A percentile compares a stretch with the other conserved stretches of the same genome.
phyloP scores from a whole-genome alignment of 2,329 filamentous ascomycete species.

The Alternaria triticimaculans region DNA sequence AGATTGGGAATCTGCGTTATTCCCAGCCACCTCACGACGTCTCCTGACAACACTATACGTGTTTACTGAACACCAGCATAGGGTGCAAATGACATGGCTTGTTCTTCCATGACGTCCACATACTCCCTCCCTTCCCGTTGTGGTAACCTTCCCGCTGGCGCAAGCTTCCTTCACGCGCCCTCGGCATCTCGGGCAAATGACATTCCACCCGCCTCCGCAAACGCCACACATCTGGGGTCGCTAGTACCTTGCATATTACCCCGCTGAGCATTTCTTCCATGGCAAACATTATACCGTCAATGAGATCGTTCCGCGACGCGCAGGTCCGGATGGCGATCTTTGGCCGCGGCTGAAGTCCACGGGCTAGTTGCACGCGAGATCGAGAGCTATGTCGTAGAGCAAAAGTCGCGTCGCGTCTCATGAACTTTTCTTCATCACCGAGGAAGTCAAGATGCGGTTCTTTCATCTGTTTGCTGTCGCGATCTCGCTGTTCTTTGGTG shows the following conservation, averaged over 20 bases:
- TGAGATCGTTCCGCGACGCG: conserved; percentile 4
- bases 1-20: background rate
- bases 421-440: background rate
- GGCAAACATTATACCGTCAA: conserved; percentile 16
- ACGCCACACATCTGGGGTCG: background rate
- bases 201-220: conserved; percentile 2
- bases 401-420: background rate
- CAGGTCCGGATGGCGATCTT: background rate
- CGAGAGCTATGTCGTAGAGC: background rate
- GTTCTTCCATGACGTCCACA: background rate
- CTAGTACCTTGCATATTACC: conserved; percentile 16
- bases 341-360: background rate
- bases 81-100: background rate
- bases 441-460: conserved; percentile 14
- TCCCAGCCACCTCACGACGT: background rate
- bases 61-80: background rate
- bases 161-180: background rate
- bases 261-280: conserved; percentile 4
- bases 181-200: conserved; percentile 10
- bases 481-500: conserved; percentile 16
- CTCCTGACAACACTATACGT: background rate
- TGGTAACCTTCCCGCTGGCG: background rate
- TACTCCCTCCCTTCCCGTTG: background rate
- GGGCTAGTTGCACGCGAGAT: background rate
- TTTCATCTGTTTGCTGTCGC: conserved; percentile 10